These are phyloP conservation scores for Neurospora tetraspora DNA, from an alignment of 495 filamentous ascomycete genomes.

Conservation along the genomic window DNA sequence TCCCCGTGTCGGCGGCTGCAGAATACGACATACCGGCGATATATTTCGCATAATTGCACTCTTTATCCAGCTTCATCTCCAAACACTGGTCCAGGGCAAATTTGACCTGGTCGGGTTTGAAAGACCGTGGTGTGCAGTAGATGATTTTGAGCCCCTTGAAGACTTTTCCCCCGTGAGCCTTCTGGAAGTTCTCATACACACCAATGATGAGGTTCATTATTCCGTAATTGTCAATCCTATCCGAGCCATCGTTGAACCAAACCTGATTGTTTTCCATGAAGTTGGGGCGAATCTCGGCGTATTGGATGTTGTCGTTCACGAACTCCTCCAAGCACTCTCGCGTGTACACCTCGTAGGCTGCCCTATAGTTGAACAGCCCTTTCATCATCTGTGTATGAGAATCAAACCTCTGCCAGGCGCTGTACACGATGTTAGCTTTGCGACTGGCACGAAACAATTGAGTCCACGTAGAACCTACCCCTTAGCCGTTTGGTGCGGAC, in stretches of 20 bases:
- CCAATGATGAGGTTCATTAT: constrained; percentile 42
- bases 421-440: constrained; percentile 11
- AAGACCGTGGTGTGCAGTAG: constrained; percentile 44
- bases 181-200: constrained; percentile 36
- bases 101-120: constrained; percentile 48
- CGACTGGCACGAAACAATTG: background rate
- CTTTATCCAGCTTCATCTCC: constrained; percentile 56
- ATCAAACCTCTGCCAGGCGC: constrained; percentile 47
- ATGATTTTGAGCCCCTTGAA: constrained; percentile 42
- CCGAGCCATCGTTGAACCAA: constrained; percentile 32
- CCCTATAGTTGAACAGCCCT: constrained; percentile 47
- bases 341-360: constrained; percentile 40
- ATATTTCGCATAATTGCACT: constrained; percentile 57
- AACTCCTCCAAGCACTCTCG: constrained; percentile 38
- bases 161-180: constrained; percentile 10
- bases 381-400: constrained; percentile 50
- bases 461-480: constrained; percentile 18
- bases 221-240: constrained; percentile 33
- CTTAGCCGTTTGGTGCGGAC: constrained; percentile 23
- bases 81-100: constrained; percentile 70
- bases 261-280: constrained; percentile 47
- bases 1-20: background rate
- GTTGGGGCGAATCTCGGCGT: constrained; percentile 48
- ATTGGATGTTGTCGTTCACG: constrained; percentile 44
- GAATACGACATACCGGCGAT: constrained; percentile 44